Evolutionary conservation across 2,329 filamentous ascomycete species (phyloP).

Genomic region (Beauveria medogensis): DNA sequence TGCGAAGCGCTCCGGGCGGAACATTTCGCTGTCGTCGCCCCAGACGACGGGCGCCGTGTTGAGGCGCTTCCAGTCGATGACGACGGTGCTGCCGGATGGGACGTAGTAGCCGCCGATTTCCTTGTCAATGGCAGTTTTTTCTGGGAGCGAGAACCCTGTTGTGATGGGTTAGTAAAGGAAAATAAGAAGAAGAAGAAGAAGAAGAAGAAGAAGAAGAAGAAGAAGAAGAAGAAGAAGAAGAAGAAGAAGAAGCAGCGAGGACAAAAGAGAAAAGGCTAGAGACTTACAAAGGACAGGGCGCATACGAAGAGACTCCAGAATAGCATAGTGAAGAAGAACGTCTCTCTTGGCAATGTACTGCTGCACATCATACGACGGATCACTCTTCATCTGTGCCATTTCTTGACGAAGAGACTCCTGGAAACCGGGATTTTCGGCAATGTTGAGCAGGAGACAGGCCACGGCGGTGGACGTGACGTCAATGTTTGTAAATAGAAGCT

Average conservation of each 20-base stretch:
- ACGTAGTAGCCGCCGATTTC: not conserved
- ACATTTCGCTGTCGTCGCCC: not conserved
- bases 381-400: not conserved
- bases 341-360: not conserved
- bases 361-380: not conserved
- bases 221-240: too few relatives aligned
- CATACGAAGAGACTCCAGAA: not conserved
- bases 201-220: too few relatives aligned
- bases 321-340: not conserved
- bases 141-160: not conserved
- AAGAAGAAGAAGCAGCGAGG: too few relatives aligned
- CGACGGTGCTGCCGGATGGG: not conserved
- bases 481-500: not conserved
- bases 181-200: too few relatives aligned
- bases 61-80: slow-evolving; percentile 1
- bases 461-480: not conserved
- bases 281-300: slow-evolving; percentile 9
- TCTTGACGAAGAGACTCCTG: not conserved
- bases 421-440: not conserved
- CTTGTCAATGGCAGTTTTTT: not conserved
- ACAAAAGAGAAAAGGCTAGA: not conserved
- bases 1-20: not conserved
- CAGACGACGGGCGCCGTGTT: not conserved
- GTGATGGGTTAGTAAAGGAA: not conserved
- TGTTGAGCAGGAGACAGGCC: not conserved